phyloP scores from a whole-genome alignment of 192 early-diverging fungal species.

The Chytriomyces sp. region DNA sequence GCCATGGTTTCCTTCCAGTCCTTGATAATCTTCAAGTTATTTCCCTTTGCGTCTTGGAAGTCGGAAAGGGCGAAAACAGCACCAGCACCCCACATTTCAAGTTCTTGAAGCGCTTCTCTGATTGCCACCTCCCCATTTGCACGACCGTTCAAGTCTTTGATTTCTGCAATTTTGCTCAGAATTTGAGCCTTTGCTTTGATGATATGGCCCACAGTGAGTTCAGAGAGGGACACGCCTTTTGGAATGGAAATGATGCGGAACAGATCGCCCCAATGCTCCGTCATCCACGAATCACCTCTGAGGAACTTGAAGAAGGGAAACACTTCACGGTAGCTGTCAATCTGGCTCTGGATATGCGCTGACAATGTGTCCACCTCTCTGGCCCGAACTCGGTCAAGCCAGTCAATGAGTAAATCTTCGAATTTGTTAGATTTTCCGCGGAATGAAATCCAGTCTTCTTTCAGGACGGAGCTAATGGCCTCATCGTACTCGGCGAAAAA shows the following conservation, averaged over 20 bases:
- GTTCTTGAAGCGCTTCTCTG: conserved; percentile 61
- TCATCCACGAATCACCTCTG: conserved; percentile 61
- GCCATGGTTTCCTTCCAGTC: conserved; percentile 68
- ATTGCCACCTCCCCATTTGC: conserved; percentile 64
- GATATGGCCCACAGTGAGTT: conserved; percentile 56
- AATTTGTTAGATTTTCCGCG: conserved; percentile 47
- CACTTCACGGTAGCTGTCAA: conserved; percentile 48
- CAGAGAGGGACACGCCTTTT: conserved; percentile 48
- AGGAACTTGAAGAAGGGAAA: conserved; percentile 56
- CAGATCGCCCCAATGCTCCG: conserved; percentile 65
- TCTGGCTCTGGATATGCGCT: conserved; percentile 44
- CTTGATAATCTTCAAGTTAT: conserved; percentile 52
- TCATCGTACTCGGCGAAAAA: conserved; percentile 44
- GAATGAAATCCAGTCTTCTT: conserved; percentile 65
- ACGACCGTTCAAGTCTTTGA: conserved; percentile 62
- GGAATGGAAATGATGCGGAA: conserved; percentile 51
- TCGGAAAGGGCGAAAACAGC: conserved; percentile 55
- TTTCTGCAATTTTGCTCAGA: conserved; percentile 45
- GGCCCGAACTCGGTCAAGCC: conserved; percentile 48
- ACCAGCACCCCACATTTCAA: conserved; percentile 64
- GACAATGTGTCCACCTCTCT: conserved; percentile 44
- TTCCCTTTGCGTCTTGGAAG: conserved; percentile 57
- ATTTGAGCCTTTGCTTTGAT: conserved; percentile 40
- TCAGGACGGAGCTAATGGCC: conserved; percentile 31
- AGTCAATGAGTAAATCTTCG: conserved; percentile 52